Evolutionary conservation across 2,329 filamentous ascomycete species (phyloP).

Genomic region (Lecanosticta acicola): DNA sequence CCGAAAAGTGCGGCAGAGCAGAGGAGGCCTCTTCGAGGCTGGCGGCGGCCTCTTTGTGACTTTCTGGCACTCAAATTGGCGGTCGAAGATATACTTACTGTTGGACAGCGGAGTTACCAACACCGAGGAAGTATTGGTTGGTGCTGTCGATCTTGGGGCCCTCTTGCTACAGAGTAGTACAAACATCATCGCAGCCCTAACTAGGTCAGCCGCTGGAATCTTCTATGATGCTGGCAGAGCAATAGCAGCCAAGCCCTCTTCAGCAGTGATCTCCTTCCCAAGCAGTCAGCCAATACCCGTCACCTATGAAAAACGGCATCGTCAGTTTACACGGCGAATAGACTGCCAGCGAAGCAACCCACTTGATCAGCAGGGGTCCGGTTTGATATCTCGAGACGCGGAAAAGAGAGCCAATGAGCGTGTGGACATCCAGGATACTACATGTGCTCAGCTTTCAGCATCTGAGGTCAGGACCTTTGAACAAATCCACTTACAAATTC

Average conservation of each 20-base stretch:
- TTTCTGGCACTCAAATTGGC: too few species aligned
- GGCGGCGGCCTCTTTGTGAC: background rate
- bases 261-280: conserved; percentile 1
- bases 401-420: conserved; percentile 8
- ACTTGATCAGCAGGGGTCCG: conserved; percentile 5
- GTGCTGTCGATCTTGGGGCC: too few species aligned
- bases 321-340: background rate
- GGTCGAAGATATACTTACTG: too few species aligned
- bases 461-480: background rate
- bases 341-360: background rate
- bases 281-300: conserved; percentile 12
- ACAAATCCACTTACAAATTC: conserved; percentile 22
- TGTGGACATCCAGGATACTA: conserved; percentile 6
- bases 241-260: conserved; percentile 5
- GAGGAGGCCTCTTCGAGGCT: background rate
- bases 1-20: background rate
- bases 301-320: background rate
- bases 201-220: background rate
- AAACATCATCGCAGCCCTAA: background rate
- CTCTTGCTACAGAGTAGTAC: background rate
- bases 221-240: background rate
- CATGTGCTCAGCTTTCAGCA: background rate
- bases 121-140: too few species aligned
- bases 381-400: conserved; percentile 3
- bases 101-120: too few species aligned